phyloP scores from a whole-genome alignment of 345 rosid species.

The Nasturtium officinale region DNA sequence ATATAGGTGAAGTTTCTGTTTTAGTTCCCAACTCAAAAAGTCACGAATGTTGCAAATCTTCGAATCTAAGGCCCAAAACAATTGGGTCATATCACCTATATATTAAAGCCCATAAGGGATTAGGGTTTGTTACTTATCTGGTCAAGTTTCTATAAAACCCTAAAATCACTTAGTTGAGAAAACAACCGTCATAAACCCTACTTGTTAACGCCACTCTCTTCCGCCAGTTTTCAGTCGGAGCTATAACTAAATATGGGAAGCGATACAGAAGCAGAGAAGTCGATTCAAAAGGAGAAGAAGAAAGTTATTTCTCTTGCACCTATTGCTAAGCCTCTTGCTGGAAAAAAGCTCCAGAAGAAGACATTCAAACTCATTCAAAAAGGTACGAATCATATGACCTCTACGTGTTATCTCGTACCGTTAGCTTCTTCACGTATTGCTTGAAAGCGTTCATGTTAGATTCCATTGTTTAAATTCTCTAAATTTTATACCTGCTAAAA shows the following conservation, averaged over 20 bases:
- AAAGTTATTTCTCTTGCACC: slow-evolving; percentile 73
- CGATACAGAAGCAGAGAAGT: slow-evolving; percentile 73
- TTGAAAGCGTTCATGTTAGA: background rate
- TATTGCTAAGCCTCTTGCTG: slow-evolving; percentile 90
- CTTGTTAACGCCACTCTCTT: slow-evolving; percentile 28
- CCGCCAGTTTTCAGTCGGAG: background rate
- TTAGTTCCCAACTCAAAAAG: background rate
- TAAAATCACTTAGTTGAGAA: background rate
- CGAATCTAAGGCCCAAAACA: background rate
- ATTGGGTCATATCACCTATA: background rate
- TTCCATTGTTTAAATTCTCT: background rate
- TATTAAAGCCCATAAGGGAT: slow-evolving; percentile 2
- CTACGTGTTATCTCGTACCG: too few relatives aligned
- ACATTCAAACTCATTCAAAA: slow-evolving; percentile 87
- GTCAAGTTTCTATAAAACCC: slow-evolving; percentile 34
- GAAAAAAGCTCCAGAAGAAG: slow-evolving; percentile 82
- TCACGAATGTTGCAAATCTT: background rate
- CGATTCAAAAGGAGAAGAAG: slow-evolving; percentile 59
- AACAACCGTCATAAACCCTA: slow-evolving; percentile 29
- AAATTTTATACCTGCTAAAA: background rate
- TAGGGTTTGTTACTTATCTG: slow-evolving; percentile 23
- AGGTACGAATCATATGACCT: slow-evolving; percentile 47
- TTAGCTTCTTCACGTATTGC: too few relatives aligned
- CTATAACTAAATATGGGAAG: slow-evolving; percentile 62
- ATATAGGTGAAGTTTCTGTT: background rate